A percentile compares a stretch with the other conserved stretches of the same genome.
phyloP scores from a whole-genome alignment of 768 basidiomycete species.

The Russula abietina region DNA sequence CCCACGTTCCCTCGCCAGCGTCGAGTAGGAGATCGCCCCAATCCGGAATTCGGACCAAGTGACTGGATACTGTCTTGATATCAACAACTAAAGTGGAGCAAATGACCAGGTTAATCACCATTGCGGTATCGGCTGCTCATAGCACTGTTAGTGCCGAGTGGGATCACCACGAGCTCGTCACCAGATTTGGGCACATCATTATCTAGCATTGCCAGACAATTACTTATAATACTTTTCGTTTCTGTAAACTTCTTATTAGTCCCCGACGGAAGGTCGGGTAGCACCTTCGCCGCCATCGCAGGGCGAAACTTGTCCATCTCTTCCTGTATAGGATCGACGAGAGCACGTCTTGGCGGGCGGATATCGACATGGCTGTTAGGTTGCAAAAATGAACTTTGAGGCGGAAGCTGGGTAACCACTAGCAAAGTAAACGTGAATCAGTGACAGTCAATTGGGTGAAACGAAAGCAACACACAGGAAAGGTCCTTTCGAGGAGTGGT shows the following conservation, averaged over 20 bases:
- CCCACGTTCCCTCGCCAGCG: conserved; percentile 88
- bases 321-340: conserved; percentile 34
- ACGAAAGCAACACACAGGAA: conserved; percentile 25
- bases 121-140: conserved; percentile 84
- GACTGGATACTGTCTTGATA: conserved; percentile 56
- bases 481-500: conserved; percentile 39
- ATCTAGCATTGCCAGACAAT: conserved; percentile 19
- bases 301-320: conserved; percentile 24
- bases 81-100: background rate
- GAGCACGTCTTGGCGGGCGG: conserved; percentile 25
- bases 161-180: conserved; percentile 59
- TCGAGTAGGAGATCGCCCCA: conserved; percentile 79
- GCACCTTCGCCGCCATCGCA: conserved; percentile 4
- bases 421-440: background rate
- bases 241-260: conserved; percentile 38
- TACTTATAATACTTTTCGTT: conserved; percentile 33
- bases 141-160: conserved; percentile 87
- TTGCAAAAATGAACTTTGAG: conserved; percentile 4
- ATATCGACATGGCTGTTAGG: conserved; percentile 21
- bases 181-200: conserved; percentile 35
- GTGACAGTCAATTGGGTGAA: background rate
- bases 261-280: conserved; percentile 29
- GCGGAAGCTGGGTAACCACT: conserved; percentile 25
- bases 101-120: conserved; percentile 40
- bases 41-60: conserved; percentile 67